phyloP scores from a whole-genome alignment of 2,329 filamentous ascomycete species.

The Diaporthe citri region DNA sequence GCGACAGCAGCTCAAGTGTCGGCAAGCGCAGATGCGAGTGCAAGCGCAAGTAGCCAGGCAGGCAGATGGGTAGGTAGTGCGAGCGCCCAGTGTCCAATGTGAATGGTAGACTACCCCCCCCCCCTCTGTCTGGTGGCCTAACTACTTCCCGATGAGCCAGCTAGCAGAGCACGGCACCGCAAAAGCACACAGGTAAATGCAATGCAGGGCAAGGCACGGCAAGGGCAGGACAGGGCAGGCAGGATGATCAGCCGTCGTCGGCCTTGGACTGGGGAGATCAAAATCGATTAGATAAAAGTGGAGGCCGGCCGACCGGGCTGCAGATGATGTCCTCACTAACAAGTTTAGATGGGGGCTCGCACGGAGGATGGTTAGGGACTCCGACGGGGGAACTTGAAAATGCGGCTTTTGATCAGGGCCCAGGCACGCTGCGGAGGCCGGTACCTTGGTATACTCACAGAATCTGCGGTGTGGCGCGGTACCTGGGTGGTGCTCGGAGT shows the following conservation, averaged over 20 bases:
- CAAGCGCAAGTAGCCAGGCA: neutral
- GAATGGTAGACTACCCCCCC: neutral
- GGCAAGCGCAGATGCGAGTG: constrained; percentile 15
- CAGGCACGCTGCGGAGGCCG: neutral
- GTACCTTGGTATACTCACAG: neutral
- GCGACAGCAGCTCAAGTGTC: constrained; percentile 17
- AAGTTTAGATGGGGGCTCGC: too few species aligned
- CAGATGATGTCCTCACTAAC: constrained; percentile 10
- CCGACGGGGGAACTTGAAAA: neutral
- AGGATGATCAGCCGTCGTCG: constrained; percentile 20
- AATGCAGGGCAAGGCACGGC: constrained; percentile 12
- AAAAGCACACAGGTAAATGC: constrained; percentile 9
- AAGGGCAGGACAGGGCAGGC: constrained; percentile 30
- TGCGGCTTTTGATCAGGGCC: constrained; percentile 11
- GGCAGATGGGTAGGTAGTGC: neutral
- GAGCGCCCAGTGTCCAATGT: constrained; percentile 2
- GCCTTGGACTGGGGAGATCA: constrained; percentile 26
- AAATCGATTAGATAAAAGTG: constrained; percentile 32
- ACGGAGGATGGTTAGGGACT: neutral
- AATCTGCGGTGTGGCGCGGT: neutral
- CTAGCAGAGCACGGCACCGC: neutral
- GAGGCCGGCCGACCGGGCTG: neutral
- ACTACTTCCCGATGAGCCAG: neutral
- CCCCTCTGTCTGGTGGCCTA: neutral
- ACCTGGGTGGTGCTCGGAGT: constrained; percentile 9